These are phyloP conservation scores for Diaporthe citri DNA, from an alignment of 2,329 filamentous ascomycete species.

Conservation along the genomic window DNA sequence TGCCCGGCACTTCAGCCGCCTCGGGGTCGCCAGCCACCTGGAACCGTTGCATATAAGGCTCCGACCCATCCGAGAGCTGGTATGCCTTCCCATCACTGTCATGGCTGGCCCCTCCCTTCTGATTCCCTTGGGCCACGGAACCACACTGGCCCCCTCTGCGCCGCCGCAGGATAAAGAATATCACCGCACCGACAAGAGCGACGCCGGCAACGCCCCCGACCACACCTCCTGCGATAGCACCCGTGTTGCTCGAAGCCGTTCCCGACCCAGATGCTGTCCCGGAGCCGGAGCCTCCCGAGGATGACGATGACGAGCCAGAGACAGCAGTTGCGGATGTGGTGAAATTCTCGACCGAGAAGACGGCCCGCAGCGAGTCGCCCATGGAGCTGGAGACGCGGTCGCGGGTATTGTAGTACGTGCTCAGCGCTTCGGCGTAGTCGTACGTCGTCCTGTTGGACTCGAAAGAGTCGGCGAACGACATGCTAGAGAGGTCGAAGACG, in stretches of 20 bases:
- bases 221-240: slow-evolving; percentile 46
- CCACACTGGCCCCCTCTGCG: background rate
- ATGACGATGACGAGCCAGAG: slow-evolving; percentile 1
- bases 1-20: background rate
- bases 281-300: background rate
- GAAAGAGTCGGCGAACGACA: slow-evolving; percentile 40
- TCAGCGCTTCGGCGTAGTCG: slow-evolving; percentile 36
- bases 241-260: slow-evolving; percentile 30
- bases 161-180: slow-evolving; percentile 44
- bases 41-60: background rate
- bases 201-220: slow-evolving; percentile 39
- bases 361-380: slow-evolving; percentile 6
- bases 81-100: background rate
- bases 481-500: slow-evolving; percentile 42
- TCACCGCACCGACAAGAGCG: slow-evolving; percentile 42
- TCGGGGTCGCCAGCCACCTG: slow-evolving; percentile 7
- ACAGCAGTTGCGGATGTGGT: background rate
- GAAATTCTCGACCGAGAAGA: slow-evolving; percentile 30
- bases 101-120: background rate
- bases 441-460: slow-evolving; percentile 31
- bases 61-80: background rate
- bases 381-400: slow-evolving; percentile 35
- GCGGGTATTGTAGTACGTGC: slow-evolving; percentile 41
- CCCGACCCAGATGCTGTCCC: background rate
- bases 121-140: background rate